These are phyloP conservation scores for Globisporangium barbulae DNA, from an alignment of 352 stramenopile species.

Conservation along the genomic window DNA sequence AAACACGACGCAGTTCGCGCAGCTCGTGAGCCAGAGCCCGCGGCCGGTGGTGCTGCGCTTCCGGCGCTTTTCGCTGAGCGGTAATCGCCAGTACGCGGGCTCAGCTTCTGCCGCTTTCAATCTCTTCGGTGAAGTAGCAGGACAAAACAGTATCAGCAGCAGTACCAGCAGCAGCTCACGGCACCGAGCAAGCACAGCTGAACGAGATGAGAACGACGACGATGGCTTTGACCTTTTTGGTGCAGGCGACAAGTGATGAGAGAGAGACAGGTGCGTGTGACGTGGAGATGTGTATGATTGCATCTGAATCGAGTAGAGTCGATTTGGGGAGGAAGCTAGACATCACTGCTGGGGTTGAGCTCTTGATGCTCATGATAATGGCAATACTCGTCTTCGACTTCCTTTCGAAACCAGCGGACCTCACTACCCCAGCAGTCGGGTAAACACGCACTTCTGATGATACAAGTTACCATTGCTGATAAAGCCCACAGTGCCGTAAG, in stretches of 20 bases:
- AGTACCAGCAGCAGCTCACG: background rate
- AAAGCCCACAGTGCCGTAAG: too few relatives aligned
- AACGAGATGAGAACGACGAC: background rate
- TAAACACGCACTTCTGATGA: too few relatives aligned
- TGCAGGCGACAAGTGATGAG: background rate
- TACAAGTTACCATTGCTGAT: too few relatives aligned
- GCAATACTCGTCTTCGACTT: too few relatives aligned
- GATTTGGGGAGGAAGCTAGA: too few relatives aligned
- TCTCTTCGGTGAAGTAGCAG: slow-evolving; percentile 59
- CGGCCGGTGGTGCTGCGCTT: slow-evolving; percentile 76
- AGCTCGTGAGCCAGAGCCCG: slow-evolving; percentile 50
- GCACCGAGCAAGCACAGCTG: background rate
- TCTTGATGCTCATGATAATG: too few relatives aligned
- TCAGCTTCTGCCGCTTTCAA: slow-evolving; percentile 47
- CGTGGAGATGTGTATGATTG: background rate
- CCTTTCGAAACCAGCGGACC: too few relatives aligned
- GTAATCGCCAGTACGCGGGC: slow-evolving; percentile 7
- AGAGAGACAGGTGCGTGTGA: background rate
- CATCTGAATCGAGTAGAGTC: background rate
- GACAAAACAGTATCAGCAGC: background rate
- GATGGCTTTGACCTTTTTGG: slow-evolving; percentile 9
- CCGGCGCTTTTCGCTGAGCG: slow-evolving; percentile 31
- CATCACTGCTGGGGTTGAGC: too few relatives aligned
- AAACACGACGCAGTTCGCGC: slow-evolving; percentile 72
- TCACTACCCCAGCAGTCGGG: too few relatives aligned